phyloP scores from a whole-genome alignment of 1,284 basidiomycete species.

The Coniferiporia sulphurascens region DNA sequence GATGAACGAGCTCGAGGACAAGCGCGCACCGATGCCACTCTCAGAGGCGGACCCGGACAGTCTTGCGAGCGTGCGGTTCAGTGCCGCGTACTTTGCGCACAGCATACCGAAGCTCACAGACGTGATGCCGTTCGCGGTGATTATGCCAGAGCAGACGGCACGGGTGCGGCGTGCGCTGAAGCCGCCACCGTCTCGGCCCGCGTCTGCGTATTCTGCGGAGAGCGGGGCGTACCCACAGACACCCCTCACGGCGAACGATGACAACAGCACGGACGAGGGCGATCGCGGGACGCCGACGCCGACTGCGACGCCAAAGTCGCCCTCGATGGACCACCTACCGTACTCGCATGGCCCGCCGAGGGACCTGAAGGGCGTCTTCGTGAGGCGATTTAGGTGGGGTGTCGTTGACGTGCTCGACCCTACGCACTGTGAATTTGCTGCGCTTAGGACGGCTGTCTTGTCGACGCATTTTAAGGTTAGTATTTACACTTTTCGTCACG shows the following conservation, averaged over 20 bases:
- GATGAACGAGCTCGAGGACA: constrained; percentile 49
- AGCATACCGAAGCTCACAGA: constrained; percentile 38
- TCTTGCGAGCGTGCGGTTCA: constrained; percentile 70
- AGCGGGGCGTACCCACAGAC: constrained; percentile 9
- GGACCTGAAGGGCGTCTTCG: constrained; percentile 65
- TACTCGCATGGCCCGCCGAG: constrained; percentile 52
- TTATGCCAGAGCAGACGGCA: constrained; percentile 57
- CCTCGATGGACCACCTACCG: constrained; percentile 27
- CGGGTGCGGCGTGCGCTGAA: constrained; percentile 30
- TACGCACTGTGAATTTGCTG: constrained; percentile 77
- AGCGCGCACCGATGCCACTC: constrained; percentile 42
- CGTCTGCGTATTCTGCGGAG: constrained; percentile 18
- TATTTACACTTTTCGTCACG: constrained; percentile 17
- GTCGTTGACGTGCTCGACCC: constrained; percentile 79
- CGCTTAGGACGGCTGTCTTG: constrained; percentile 71
- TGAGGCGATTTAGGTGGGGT: constrained; percentile 76
- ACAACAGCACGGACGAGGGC: constrained; percentile 22
- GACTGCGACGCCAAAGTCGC: constrained; percentile 25
- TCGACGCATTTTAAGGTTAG: constrained; percentile 76
- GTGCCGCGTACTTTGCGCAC: constrained; percentile 57
- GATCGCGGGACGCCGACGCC: constrained; percentile 20
- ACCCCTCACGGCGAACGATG: constrained; percentile 10
- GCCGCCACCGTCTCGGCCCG: constrained; percentile 17
- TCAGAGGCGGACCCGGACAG: constrained; percentile 57
- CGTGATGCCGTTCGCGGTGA: constrained; percentile 68